These are phyloP conservation scores for Lodderomyces orthopsilosis DNA, from an alignment of 1,139 yeast species.

Conservation along the genomic window DNA sequence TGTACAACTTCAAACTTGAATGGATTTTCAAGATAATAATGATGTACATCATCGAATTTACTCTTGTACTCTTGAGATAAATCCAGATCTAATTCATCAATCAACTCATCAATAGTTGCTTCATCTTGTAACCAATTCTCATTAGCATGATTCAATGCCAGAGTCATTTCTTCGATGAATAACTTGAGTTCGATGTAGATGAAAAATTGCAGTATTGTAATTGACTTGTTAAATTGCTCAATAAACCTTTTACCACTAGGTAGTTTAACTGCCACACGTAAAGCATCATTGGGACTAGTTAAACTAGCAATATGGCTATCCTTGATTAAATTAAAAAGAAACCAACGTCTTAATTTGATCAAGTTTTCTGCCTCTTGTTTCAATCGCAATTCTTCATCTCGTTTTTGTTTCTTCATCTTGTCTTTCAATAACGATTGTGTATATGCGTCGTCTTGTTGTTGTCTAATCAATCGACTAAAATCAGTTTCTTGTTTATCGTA, in stretches of 20 bases:
- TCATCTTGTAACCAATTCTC: conserved; percentile 15
- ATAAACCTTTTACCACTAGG: conserved; percentile 63
- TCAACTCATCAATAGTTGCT: conserved; percentile 12
- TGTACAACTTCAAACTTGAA: conserved; percentile 42
- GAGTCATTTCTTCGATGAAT: conserved; percentile 15
- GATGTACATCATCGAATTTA: conserved; percentile 14
- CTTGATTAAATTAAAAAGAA: conserved; percentile 16
- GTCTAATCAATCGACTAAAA: conserved; percentile 46
- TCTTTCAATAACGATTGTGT: conserved; percentile 48
- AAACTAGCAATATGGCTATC: conserved; percentile 16
- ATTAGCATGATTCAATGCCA: conserved; percentile 13
- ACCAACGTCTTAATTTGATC: conserved; percentile 10
- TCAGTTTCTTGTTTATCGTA: conserved; percentile 55
- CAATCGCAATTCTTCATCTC: conserved; percentile 26
- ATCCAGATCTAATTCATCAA: conserved; percentile 9
- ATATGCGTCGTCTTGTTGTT: conserved; percentile 59
- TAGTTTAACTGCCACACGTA: conserved; percentile 37
- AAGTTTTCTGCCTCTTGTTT: conserved; percentile 15
- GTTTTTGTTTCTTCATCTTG: conserved; percentile 32
- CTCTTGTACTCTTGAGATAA: conserved; percentile 11
- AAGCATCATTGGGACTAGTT: conserved; percentile 12
- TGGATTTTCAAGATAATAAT: conserved; percentile 23
- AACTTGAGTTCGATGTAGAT: conserved; percentile 55
- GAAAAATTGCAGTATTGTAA: conserved; percentile 61
- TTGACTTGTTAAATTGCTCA: conserved; percentile 47